phyloP scores from a whole-genome alignment of 805 yeast species.

The Kodamaea neixiangensis region DNA sequence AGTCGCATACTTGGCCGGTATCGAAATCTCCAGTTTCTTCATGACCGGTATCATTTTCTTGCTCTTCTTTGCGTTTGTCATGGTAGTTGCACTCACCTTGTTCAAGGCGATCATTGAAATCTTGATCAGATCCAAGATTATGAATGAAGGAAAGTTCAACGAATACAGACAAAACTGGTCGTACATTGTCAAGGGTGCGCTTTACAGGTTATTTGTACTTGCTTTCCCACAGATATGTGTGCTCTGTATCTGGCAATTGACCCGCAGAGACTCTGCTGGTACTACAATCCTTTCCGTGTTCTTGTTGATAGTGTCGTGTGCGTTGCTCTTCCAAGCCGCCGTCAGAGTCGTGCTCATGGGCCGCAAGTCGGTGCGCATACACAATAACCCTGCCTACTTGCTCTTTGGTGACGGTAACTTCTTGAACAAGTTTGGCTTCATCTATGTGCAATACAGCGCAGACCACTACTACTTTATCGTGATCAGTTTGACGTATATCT shows the following conservation, averaged over 20 bases:
- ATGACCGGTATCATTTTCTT: constrained; percentile 85
- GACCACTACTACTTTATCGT: constrained; percentile 81
- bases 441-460: constrained; percentile 90
- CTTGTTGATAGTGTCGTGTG: constrained; percentile 57
- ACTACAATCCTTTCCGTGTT: constrained; percentile 77
- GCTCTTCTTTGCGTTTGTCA: constrained; percentile 69
- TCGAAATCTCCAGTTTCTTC: constrained; percentile 84
- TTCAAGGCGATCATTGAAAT: constrained; percentile 74
- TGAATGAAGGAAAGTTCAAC: constrained; percentile 64
- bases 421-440: constrained; percentile 85
- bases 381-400: constrained; percentile 89
- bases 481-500: constrained; percentile 62
- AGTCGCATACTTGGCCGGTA: constrained; percentile 79
- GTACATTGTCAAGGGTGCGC: constrained; percentile 80
- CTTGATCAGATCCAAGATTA: constrained; percentile 54
- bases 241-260: constrained; percentile 86
- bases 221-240: constrained; percentile 87
- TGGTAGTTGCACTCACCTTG: constrained; percentile 53
- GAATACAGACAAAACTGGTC: constrained; percentile 85
- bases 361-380: constrained; percentile 63
- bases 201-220: constrained; percentile 78
- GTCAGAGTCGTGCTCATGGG: constrained; percentile 75
- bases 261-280: constrained; percentile 81
- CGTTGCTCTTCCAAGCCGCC: constrained; percentile 71
- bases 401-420: constrained; percentile 81